These are phyloP conservation scores for Globisporangium abappressorium DNA, from an alignment of 352 stramenopile genomes.

Conservation along the genomic window DNA sequence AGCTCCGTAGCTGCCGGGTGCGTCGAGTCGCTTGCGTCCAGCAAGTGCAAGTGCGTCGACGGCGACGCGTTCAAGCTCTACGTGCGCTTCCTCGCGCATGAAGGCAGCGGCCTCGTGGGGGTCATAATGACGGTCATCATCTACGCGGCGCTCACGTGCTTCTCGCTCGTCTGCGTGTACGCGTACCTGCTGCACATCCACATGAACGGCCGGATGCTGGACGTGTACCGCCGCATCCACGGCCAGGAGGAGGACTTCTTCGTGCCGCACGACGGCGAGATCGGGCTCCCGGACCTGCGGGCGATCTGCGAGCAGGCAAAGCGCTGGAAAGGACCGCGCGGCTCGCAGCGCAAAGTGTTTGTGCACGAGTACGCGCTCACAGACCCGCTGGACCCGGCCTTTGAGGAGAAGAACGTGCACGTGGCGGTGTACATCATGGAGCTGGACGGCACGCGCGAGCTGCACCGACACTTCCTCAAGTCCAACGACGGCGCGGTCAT, in stretches of 20 bases:
- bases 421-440: conserved; percentile 82
- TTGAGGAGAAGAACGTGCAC: conserved; percentile 69
- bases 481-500: conserved; percentile 79
- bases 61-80: conserved; percentile 91
- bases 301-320: conserved; percentile 55
- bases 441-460: conserved; percentile 43
- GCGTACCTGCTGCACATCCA: conserved; percentile 84
- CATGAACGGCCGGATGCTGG: conserved; percentile 89
- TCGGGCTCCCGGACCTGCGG: conserved; percentile 71
- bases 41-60: conserved; percentile 58
- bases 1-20: conserved; percentile 32
- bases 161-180: conserved; percentile 60
- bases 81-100: conserved; percentile 60
- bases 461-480: conserved; percentile 89
- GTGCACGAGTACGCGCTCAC: conserved; percentile 78
- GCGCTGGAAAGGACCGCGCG: conserved; percentile 61
- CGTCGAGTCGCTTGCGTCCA: conserved; percentile 34
- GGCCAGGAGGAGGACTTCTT: conserved; percentile 74
- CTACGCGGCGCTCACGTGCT: conserved; percentile 57
- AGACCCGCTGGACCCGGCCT: conserved; percentile 63
- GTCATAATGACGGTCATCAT: conserved; percentile 75
- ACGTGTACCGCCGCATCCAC: conserved; percentile 82
- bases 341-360: conserved; percentile 69
- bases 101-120: conserved; percentile 81
- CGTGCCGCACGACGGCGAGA: conserved; percentile 86